Base-by-base conservation (phyloP, 2,329 filamentous ascomycete genomes). In the Aspergillus sp. region DNA sequence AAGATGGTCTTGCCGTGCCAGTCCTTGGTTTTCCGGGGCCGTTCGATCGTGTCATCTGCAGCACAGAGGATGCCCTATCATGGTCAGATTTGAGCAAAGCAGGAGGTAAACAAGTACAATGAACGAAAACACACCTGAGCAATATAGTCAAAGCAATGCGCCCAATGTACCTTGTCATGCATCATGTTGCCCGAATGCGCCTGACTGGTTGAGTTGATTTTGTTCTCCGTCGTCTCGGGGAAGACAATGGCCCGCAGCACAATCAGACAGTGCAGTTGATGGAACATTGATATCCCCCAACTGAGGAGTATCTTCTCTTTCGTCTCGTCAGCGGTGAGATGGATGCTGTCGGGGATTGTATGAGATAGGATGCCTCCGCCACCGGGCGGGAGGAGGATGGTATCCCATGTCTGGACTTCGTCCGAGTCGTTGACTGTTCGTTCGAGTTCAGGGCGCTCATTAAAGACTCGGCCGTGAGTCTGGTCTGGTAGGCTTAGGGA, bases 71-170 rank as follows among this genome's bases (percentile, higher is more conserved):
- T 60, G 1, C 50, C 32, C 62, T 56, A 25, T 7, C 45, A 41
- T n/a, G 13, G 9, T 25, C 19, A 49, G 19, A 9, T 12, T 43
- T 17, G 17, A 17, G 21, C 5, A 43, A 10, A 47, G 6, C 19
- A 57, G 2, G 15, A 2, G 30, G 50, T 9, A 38, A 5, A 49
- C 13, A 36, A 12, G 8, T 25, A 41, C 28, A 13, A 23, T 38
- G 41, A 23, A 21, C 25, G 12, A 43, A 30, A 19, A 49, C 47
- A 5, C 25, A 66, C 64, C 64, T 66, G 64, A 9, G 63, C 63
- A 36, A 66, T 39, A 58, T 65, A 63, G 38, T 65, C 63, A 54
- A 66, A 65, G 43, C 64, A 66, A 63, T 65, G 64, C 19, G 57
- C 57, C 59, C 54, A 61, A 59, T 66, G 64, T 39, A 41, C 55